These are phyloP conservation scores for Barnettozyma hawaiiensis DNA, from an alignment of 1,139 yeast genomes.

Conservation along the genomic window DNA sequence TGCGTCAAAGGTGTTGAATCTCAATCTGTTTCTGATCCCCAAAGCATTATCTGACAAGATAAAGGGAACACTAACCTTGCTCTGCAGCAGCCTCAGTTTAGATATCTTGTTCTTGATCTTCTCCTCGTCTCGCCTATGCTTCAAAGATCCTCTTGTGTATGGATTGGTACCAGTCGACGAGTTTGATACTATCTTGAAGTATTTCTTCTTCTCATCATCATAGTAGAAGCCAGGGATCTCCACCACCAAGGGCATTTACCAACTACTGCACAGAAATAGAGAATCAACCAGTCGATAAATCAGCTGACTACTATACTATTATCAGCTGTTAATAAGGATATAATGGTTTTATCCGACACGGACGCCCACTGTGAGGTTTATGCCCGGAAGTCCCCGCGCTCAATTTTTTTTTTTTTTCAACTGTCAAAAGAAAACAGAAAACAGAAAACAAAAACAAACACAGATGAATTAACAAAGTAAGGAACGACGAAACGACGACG, in stretches of 20 bases:
- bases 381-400: neutral
- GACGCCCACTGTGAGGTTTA: neutral
- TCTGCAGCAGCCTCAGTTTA: conserved; percentile 1
- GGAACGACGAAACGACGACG: neutral
- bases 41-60: conserved; percentile 2
- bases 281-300: neutral
- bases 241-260: too few relatives aligned
- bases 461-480: neutral
- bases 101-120: conserved; percentile 6
- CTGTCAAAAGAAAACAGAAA: neutral
- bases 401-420: too few relatives aligned
- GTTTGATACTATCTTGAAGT: conserved; percentile 22
- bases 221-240: conserved; percentile 25
- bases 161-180: conserved; percentile 8
- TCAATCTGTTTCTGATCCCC: conserved; percentile 1
- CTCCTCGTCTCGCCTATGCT: conserved; percentile 11
- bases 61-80: conserved; percentile 4
- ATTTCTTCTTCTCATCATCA: conserved; percentile 21
- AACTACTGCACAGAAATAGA: too few relatives aligned
- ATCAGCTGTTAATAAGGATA: too few relatives aligned
- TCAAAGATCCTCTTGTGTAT: conserved; percentile 12
- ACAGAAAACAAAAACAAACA: neutral
- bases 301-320: too few relatives aligned
- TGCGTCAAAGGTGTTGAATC: conserved; percentile 1
- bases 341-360: neutral